Percentiles rank a stretch among this genome's conserved stretches.
Evolutionary conservation across 805 yeast species (phyloP).

Genomic region (Starmerella roubikii): DNA sequence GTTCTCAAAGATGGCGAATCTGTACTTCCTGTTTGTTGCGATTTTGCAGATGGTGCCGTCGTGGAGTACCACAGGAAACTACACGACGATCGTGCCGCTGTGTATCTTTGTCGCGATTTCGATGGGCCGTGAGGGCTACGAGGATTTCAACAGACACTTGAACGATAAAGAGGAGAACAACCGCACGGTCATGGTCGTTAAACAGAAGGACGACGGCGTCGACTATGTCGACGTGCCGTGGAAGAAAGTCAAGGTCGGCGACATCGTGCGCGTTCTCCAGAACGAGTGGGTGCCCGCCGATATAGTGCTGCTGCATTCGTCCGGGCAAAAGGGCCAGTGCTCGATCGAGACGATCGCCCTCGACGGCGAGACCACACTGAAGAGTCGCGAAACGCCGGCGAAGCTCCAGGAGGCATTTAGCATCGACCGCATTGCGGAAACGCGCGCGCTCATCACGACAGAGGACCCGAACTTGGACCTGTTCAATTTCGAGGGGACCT

Average conservation of each 20-base stretch:
- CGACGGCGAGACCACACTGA: constrained; percentile 93
- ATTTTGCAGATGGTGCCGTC: constrained; percentile 90
- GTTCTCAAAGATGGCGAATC: constrained; percentile 82
- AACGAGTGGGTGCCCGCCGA: constrained; percentile 97
- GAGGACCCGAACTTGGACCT: constrained; percentile 91
- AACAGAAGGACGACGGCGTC: constrained; percentile 4
- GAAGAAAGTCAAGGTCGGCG: constrained; percentile 81
- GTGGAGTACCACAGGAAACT: constrained; percentile 95
- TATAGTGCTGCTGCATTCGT: constrained; percentile 53
- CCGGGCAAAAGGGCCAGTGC: constrained; percentile 43
- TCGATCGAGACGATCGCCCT: constrained; percentile 92
- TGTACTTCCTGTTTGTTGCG: constrained; percentile 80
- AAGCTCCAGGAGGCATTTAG: constrained; percentile 37
- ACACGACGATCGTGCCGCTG: constrained; percentile 84
- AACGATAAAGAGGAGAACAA: constrained; percentile 78
- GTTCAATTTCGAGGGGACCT: constrained; percentile 74
- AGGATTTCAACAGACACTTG: constrained; percentile 76
- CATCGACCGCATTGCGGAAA: constrained; percentile 33
- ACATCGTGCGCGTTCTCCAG: constrained; percentile 52
- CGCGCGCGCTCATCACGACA: constrained; percentile 33
- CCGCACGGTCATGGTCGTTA: constrained; percentile 33
- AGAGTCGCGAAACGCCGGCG: constrained; percentile 54
- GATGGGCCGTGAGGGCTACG: constrained; percentile 84
- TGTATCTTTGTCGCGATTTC: constrained; percentile 77
- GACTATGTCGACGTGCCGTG: constrained; percentile 35